Evolutionary conservation across 23 red algal genomes (phyloP).

Genomic region (Pyropia yezoensis): DNA sequence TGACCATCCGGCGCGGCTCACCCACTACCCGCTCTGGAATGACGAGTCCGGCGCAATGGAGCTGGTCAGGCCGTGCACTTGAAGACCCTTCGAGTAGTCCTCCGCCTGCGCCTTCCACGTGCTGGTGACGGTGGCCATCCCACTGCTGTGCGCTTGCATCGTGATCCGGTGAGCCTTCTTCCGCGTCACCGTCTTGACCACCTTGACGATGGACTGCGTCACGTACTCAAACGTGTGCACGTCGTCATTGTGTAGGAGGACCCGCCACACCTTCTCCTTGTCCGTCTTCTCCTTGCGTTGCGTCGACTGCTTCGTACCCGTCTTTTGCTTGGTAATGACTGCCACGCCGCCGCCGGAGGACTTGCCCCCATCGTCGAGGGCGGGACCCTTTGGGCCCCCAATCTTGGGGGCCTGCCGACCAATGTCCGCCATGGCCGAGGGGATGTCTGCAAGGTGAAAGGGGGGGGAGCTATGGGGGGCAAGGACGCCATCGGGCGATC

Average conservation of each 20-base stretch:
- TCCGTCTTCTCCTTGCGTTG: conserved; percentile 75
- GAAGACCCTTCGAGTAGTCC: conserved; percentile 95
- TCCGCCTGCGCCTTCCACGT: conserved; percentile 98
- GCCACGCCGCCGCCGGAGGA: conserved; percentile 53
- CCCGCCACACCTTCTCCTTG: conserved; percentile 88
- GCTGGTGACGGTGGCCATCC: conserved; percentile 92
- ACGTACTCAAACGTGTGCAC: conserved; percentile 99
- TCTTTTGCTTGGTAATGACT: conserved; percentile 61
- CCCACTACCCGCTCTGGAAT: conserved; percentile 9
- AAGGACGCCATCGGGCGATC: no score
- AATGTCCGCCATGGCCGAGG: conserved; percentile 2
- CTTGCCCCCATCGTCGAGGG: no score
- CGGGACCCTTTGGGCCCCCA: neutral
- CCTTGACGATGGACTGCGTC: conserved; percentile 80
- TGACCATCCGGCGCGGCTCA: no score
- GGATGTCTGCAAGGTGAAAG: no score
- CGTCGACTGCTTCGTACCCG: conserved; percentile 54
- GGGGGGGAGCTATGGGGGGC: no score
- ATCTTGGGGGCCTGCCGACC: neutral
- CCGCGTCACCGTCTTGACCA: conserved; percentile 87
- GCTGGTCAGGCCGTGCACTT: conserved; percentile 87
- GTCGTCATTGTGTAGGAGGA: conserved; percentile 97
- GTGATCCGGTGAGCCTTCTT: conserved; percentile 98
- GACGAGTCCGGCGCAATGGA: conserved; percentile 89
- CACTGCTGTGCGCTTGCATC: conserved; percentile 88